A percentile compares a stretch with the other conserved stretches of the same genome.
phyloP scores from a whole-genome alignment of 805 yeast species.

The Teunomyces aglyptinius region DNA sequence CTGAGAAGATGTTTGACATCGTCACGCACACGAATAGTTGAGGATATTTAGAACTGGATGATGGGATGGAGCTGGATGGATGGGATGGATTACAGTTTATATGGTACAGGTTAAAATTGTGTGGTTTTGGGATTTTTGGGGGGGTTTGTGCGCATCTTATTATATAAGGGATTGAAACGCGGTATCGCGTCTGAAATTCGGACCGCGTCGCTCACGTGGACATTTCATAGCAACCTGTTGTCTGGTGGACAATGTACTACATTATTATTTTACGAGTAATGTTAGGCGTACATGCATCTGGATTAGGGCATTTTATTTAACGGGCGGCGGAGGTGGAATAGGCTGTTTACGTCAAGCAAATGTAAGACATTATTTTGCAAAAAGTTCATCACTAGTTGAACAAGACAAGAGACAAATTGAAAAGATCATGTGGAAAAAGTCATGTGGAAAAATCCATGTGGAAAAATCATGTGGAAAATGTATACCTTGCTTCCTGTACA shows the following conservation, averaged over 20 bases:
- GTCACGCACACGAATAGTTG: neutral
- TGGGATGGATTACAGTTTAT: constrained; percentile 1
- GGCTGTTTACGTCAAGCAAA: too few relatives aligned
- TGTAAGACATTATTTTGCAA: too few relatives aligned
- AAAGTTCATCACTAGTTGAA: too few relatives aligned
- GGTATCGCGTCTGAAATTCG: constrained; percentile 1
- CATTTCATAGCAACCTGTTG: neutral
- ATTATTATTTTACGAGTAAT: neutral
- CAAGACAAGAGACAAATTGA: too few relatives aligned
- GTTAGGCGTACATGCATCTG: neutral
- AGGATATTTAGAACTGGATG: neutral
- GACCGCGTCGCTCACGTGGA: constrained; percentile 4
- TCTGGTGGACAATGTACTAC: too few relatives aligned
- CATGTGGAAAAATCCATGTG: too few relatives aligned
- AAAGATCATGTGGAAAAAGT: too few relatives aligned
- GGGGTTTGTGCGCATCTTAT: constrained; percentile 4
- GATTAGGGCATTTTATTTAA: neutral
- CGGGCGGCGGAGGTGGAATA: neutral
- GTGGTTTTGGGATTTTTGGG: constrained; percentile 3
- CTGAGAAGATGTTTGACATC: constrained; percentile 5
- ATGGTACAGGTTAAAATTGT: constrained; percentile 3
- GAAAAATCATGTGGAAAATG: too few relatives aligned
- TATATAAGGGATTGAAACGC: constrained; percentile 4
- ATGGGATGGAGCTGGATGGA: neutral
- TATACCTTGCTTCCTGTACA: too few relatives aligned